Evolutionary conservation across 2,329 filamentous ascomycete genomes (phyloP).

Genomic region (Fusarium mundagurra): DNA sequence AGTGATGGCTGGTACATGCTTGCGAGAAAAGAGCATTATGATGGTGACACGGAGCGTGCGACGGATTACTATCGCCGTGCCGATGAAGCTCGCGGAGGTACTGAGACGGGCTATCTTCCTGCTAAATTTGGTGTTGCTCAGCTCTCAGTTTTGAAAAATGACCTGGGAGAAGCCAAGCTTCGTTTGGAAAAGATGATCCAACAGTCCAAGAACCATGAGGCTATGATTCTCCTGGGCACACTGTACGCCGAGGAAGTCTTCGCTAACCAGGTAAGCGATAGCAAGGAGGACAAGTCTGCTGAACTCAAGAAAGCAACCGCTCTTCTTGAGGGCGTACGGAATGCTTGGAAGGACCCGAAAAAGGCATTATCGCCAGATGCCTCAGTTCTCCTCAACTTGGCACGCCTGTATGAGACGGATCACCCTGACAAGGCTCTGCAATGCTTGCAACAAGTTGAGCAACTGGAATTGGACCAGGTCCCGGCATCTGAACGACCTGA

Average conservation of each 20-base stretch:
- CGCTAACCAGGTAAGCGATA: conserved; percentile 73
- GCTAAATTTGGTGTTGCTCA: conserved; percentile 96
- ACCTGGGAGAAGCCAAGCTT: conserved; percentile 91
- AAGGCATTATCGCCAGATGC: conserved; percentile 83
- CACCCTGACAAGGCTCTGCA: conserved; percentile 90
- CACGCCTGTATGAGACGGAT: conserved; percentile 87
- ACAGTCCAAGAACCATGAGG: conserved; percentile 83
- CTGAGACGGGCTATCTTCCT: conserved; percentile 90
- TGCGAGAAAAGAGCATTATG: conserved; percentile 89
- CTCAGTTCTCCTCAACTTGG: conserved; percentile 89
- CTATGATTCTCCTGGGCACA: conserved; percentile 90
- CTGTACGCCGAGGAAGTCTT: conserved; percentile 96
- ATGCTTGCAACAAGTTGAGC: conserved; percentile 90
- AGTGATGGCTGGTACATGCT: conserved; percentile 98
- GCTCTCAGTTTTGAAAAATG: conserved; percentile 83
- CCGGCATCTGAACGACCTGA: conserved; percentile 73
- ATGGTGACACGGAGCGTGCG: conserved; percentile 77
- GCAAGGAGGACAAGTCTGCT: conserved; percentile 85
- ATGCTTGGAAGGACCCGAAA: conserved; percentile 92
- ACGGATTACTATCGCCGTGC: conserved; percentile 88
- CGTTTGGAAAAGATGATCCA: conserved; percentile 94
- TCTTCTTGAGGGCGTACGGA: conserved; percentile 84
- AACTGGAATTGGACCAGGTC: conserved; percentile 85
- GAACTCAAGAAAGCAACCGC: conserved; percentile 88
- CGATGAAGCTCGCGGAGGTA: conserved; percentile 89